Percentiles rank a stretch among this genome's conserved stretches.
These are phyloP conservation scores for Penicillium riverlandense DNA, from an alignment of 495 filamentous ascomycete genomes.

Conservation along the genomic window DNA sequence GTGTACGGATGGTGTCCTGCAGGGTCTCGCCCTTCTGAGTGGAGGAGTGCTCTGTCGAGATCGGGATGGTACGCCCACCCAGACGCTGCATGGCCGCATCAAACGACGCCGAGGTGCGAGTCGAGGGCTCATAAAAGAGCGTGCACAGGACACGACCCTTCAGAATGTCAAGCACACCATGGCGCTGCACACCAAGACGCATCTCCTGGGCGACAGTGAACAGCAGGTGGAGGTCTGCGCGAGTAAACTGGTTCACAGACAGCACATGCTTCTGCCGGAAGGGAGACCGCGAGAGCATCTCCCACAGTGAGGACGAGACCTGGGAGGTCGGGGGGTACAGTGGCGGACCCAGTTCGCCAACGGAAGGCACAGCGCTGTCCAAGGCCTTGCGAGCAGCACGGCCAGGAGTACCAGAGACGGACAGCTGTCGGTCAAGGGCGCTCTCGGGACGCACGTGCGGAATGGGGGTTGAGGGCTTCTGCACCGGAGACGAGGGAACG, in stretches of 20 bases:
- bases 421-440: slow-evolving; percentile 37
- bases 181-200: slow-evolving; percentile 82
- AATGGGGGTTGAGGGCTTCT: slow-evolving; percentile 43
- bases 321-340: slow-evolving; percentile 38
- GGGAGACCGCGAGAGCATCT: slow-evolving; percentile 68
- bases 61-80: slow-evolving; percentile 72
- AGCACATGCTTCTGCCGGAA: slow-evolving; percentile 85
- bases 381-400: slow-evolving; percentile 18
- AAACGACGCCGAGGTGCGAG: slow-evolving; percentile 91
- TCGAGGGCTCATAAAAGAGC: slow-evolving; percentile 97
- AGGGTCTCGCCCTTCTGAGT: slow-evolving; percentile 90
- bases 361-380: slow-evolving; percentile 19
- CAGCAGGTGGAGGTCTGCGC: slow-evolving; percentile 79
- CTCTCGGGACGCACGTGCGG: slow-evolving; percentile 37
- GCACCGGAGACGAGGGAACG: slow-evolving; percentile 46
- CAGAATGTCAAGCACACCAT: slow-evolving; percentile 81
- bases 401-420: slow-evolving; percentile 34
- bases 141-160: slow-evolving; percentile 79
- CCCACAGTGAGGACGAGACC: slow-evolving; percentile 51
- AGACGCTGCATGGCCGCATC: slow-evolving; percentile 97
- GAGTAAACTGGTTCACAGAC: slow-evolving; percentile 82
- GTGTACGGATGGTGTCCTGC: slow-evolving; percentile 86
- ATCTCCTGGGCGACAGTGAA: slow-evolving; percentile 97
- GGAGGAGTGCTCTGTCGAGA: slow-evolving; percentile 73
- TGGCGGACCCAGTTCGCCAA: slow-evolving; percentile 48